Evolutionary conservation across 2,329 filamentous ascomycete species (phyloP), one percentile per base, ranked within the genome.

Genomic region (Massarina eburnea): DNA sequence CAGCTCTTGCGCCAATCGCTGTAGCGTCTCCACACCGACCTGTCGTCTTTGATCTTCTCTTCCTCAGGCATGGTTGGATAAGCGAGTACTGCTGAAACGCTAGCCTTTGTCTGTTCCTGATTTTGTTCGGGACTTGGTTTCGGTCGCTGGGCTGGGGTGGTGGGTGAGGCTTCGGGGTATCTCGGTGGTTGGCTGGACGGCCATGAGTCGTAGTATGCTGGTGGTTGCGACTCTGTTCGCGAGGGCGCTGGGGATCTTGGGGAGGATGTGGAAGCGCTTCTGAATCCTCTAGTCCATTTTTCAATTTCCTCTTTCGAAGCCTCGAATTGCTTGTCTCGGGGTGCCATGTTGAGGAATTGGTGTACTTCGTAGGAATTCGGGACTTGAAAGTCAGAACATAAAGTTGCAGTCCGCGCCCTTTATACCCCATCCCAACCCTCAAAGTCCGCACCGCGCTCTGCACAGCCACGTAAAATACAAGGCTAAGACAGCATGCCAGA

Each of bases 131-230:
- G 12, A 30, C 4, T 4, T 14, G 27, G n/a, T 30, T 8, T 12
- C 7, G 24, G 12, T 26, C 7, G 12, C 7, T 18, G 30, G 7
- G 12, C 6, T 33, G 17, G n/a, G 6, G 17, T 18, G 19, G 33
- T 4, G 7, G 17, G 15, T 17, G 7, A 12, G 32, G 17, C 30
- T 8, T 39, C 27, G 8, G 8, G 24, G 33, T 47, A 36, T 14
- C 24, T 27, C 8, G 41, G 45, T 10, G 45, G 48, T 21, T 51
- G 41, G 26, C 38, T 40, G 14, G 48, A 48, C 8, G 45, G 45
- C 39, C 41, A 39, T 4, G 48, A 45, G 24, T 48, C 36, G 45
- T 36, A 48, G 34, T 35, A 48, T 26, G 1, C 10, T 6, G 48
- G 45, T 17, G 9, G 39, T 8, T 42, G 33, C 29, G 41, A 22